Conservation (phyloP, 495 filamentous ascomycete species). For the Achaetomiella virescens region DNA sequence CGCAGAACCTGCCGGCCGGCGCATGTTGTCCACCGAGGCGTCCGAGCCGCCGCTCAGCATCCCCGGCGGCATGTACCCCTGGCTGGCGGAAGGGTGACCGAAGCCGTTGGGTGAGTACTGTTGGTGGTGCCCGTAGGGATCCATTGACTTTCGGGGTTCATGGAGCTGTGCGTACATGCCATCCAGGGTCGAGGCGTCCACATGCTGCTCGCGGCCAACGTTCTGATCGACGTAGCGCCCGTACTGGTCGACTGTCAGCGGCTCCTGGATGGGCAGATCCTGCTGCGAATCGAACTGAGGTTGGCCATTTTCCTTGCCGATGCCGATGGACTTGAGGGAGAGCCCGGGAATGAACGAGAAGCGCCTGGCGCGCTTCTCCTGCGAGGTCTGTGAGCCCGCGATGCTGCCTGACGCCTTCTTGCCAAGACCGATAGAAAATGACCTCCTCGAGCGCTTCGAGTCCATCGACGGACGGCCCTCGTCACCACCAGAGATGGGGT, state of each 20-base stretch:
- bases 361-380: constrained; percentile 52
- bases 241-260: constrained; percentile 35
- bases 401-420: constrained; percentile 63
- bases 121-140: constrained; percentile 20
- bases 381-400: constrained; percentile 42
- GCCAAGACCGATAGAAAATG: constrained; percentile 66
- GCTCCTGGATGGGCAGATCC: constrained; percentile 44
- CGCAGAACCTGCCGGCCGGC: constrained; percentile 20
- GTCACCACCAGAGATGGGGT: constrained; percentile 40
- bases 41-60: constrained; percentile 5
- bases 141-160: constrained; percentile 21
- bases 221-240: constrained; percentile 34
- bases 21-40: constrained; percentile 6
- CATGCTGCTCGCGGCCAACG: constrained; percentile 24
- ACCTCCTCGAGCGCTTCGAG: constrained; percentile 59
- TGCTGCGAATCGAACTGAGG: constrained; percentile 37
- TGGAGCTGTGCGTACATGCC: constrained; percentile 39
- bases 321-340: constrained; percentile 54
- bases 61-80: constrained; percentile 1
- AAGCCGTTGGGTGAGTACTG: constrained; percentile 22
- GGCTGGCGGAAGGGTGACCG: constrained; percentile 1
- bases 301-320: constrained; percentile 42
- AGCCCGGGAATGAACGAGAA: constrained; percentile 79
- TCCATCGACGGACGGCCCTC: constrained; percentile 71
- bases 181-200: constrained; percentile 31